Evolutionary conservation across 169 alveolate species (phyloP), one percentile per base, ranked within the genome.

Genomic region (Plasmodium fragile): DNA sequence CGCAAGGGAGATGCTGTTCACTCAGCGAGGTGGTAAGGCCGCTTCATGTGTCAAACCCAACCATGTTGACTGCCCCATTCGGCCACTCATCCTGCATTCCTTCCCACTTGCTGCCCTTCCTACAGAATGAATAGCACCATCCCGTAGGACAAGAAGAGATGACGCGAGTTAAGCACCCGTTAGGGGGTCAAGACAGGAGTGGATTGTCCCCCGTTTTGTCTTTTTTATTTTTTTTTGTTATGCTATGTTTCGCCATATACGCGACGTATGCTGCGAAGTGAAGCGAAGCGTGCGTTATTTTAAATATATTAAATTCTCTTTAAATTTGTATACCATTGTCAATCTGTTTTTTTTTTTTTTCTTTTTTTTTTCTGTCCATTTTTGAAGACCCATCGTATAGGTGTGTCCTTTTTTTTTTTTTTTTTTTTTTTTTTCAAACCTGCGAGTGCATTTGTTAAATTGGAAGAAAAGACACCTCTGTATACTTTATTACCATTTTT

Each of bases 391-490:
- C 30, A 65, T 65, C 36, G 75, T 65, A 65, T 65, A 25, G 36
- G 75, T 28, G 30, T 65, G 36, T 28, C 75, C 75, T 59, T 65
- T 65, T 65, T 65, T 65, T 65, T 65, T 65, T 65, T 65, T 65
- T 65, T 65, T 65, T 65, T 65, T 65, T 65, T 65, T 65, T 65
- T 65, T 65, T 65, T 65, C 36, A 22, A 65, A 65, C 75, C 8
- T 65, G 75, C 75, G 75, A 65, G 75, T 65, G 75, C 75, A 65
- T 65, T 65, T 65, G 75, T 25, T 39, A 65, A 25, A 65, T 65
- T 65, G 41, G 75, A 65, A 22, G 36, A 65, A 65, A 65, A 65
- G 75, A 65, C 75, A 65, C 36, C 75, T 25, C 75, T 65, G 30
- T 65, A 65, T 65, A 65, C 36, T 65, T 25, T 65, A 28, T 65